Conservation (phyloP, 257 asterid genomes). For the Parsonsia alboflavescens region DNA sequence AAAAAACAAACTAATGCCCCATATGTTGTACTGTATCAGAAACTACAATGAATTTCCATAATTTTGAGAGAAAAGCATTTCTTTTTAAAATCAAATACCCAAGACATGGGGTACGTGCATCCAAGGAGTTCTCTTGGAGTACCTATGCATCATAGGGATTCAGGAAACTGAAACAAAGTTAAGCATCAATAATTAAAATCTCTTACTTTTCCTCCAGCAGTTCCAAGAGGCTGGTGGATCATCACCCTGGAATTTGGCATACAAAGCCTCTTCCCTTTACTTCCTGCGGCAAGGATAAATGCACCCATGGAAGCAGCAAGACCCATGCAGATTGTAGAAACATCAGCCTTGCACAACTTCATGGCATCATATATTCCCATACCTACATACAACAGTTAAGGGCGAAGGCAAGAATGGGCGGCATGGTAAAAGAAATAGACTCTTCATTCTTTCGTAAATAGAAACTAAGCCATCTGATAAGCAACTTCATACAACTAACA, state of each 20-base stretch:
- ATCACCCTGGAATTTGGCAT: slow-evolving; percentile 97
- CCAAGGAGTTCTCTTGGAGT: no score
- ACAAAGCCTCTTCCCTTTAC: slow-evolving; percentile 90
- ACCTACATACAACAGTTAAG: slow-evolving; percentile 40
- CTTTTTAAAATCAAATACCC: no score
- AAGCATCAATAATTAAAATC: not conserved
- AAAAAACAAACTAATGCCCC: not conserved
- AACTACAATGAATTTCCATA: not conserved
- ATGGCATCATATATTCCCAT: slow-evolving; percentile 98
- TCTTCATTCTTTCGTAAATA: not conserved
- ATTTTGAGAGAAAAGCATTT: not conserved
- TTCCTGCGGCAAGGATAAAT: slow-evolving; percentile 83
- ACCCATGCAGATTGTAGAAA: slow-evolving; percentile 89
- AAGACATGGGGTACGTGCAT: no score
- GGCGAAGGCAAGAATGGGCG: not conserved
- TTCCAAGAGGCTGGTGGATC: slow-evolving; percentile 95
- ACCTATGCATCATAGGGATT: not conserved
- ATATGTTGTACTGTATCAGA: not conserved
- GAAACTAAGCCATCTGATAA: not conserved
- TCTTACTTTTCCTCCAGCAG: slow-evolving; percentile 68
- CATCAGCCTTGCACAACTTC: slow-evolving; percentile 96
- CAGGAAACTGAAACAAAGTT: slow-evolving; percentile 1
- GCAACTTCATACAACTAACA: not conserved
- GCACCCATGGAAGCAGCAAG: slow-evolving; percentile 97
- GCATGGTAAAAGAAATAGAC: not conserved